Conservation (phyloP, 169 alveolate genomes). For the Neospora caninum region DNA sequence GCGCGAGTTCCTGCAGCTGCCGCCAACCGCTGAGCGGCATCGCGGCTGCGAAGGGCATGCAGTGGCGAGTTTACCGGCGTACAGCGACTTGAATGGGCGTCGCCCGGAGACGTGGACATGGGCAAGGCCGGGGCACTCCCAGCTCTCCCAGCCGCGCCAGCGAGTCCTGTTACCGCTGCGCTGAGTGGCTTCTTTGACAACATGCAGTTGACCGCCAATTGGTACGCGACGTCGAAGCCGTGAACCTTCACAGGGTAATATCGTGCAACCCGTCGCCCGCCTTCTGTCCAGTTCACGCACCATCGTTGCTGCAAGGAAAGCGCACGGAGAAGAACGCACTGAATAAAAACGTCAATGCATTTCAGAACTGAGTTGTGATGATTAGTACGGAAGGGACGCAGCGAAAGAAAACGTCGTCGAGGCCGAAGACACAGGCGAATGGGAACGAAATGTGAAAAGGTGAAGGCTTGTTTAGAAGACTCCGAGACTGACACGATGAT, state of each 20-base stretch:
- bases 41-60: neutral
- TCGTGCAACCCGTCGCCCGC: constrained; percentile 74
- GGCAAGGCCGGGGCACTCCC: neutral
- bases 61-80: neutral
- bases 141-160: neutral
- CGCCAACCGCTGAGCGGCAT: neutral
- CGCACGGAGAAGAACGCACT: neutral
- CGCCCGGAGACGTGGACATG: neutral
- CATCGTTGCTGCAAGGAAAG: constrained; percentile 73
- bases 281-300: constrained; percentile 78
- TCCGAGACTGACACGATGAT: too few species aligned
- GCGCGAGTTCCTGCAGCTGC: neutral
- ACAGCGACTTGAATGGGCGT: neutral
- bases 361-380: too few species aligned
- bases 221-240: constrained; percentile 75
- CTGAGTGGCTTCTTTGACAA: constrained; percentile 54
- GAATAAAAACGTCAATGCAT: neutral
- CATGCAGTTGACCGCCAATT: constrained; percentile 72
- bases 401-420: too few species aligned
- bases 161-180: neutral
- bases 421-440: too few species aligned
- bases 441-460: too few species aligned
- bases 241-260: constrained; percentile 73
- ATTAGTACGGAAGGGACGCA: too few species aligned
- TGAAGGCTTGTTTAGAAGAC: too few species aligned